A percentile compares a stretch with the other conserved stretches of the same genome.
phyloP scores from a whole-genome alignment of 495 filamentous ascomycete genomes.

The Penicillium macrosclerotiorum region DNA sequence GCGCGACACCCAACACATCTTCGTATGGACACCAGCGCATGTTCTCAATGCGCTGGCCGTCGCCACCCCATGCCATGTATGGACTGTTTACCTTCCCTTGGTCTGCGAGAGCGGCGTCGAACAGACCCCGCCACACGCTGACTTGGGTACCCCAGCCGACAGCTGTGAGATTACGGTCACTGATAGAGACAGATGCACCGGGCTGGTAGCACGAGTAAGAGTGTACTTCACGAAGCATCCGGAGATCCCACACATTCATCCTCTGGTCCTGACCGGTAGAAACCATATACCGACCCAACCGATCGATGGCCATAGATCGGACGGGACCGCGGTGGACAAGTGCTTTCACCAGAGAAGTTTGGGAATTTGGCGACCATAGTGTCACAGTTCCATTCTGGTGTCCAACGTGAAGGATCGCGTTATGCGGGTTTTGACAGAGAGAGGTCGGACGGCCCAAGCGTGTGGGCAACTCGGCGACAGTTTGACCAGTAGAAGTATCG shows the following conservation, averaged over 20 bases:
- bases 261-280: slow-evolving; percentile 85
- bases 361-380: slow-evolving; percentile 92
- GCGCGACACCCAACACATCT: slow-evolving; percentile 82
- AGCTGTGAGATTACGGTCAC: slow-evolving; percentile 80
- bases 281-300: slow-evolving; percentile 93
- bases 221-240: slow-evolving; percentile 89
- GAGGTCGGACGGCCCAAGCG: slow-evolving; percentile 79
- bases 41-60: slow-evolving; percentile 76
- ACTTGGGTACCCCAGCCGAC: slow-evolving; percentile 91
- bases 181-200: slow-evolving; percentile 81
- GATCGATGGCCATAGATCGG: slow-evolving; percentile 77
- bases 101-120: slow-evolving; percentile 63
- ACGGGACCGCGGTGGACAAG: slow-evolving; percentile 96
- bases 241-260: slow-evolving; percentile 96
- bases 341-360: slow-evolving; percentile 84
- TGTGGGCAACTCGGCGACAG: slow-evolving; percentile 80
- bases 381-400: slow-evolving; percentile 94
- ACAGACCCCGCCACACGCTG: slow-evolving; percentile 85
- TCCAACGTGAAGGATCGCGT: slow-evolving; percentile 86
- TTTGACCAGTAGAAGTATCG: slow-evolving; percentile 87
- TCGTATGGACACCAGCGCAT: slow-evolving; percentile 93
- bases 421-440: slow-evolving; percentile 82
- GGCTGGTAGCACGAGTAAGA: slow-evolving; percentile 85
- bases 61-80: slow-evolving; percentile 91
- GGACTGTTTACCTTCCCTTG: slow-evolving; percentile 81